Percentiles rank a stretch among this genome's conserved stretches.
Conservation (phyloP, 805 yeast species). For the Millerago galiae region DNA sequence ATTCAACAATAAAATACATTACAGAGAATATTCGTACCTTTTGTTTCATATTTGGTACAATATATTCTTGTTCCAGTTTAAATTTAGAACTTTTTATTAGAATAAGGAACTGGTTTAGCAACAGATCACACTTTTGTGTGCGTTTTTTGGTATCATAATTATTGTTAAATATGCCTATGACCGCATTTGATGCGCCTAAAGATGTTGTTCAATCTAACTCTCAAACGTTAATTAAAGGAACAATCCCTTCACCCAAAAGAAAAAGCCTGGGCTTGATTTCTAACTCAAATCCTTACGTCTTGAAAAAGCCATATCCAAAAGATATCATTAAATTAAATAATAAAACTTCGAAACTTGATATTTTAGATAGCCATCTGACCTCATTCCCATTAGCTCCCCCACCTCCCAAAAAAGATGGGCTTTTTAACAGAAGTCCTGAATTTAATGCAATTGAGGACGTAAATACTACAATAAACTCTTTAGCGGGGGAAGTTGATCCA, state of each 20-base stretch:
- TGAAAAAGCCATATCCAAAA: background rate
- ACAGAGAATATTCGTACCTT: too few relatives aligned
- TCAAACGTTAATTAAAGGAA: background rate
- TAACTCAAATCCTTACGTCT: too few relatives aligned
- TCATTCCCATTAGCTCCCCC: conserved; percentile 32
- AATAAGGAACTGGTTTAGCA: background rate
- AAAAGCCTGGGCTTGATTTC: background rate
- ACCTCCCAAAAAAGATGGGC: conserved; percentile 8
- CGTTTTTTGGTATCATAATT: too few relatives aligned
- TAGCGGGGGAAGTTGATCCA: conserved; percentile 21
- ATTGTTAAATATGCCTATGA: too few relatives aligned
- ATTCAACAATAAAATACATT: too few relatives aligned
- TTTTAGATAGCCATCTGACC: conserved; percentile 32
- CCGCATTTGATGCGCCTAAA: background rate
- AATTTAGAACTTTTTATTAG: background rate
- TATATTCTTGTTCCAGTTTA: background rate
- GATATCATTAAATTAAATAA: background rate
- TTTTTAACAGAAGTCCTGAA: conserved; percentile 11
- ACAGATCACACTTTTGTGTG: too few relatives aligned
- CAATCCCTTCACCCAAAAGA: background rate
- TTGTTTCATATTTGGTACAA: too few relatives aligned
- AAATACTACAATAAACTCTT: conserved; percentile 10
- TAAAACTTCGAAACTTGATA: conserved; percentile 29
- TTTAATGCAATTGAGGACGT: conserved; percentile 12
- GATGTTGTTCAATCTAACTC: background rate